These are phyloP conservation scores for Lasiosphaeria miniovina DNA, from an alignment of 495 filamentous ascomycete genomes.

Conservation along the genomic window DNA sequence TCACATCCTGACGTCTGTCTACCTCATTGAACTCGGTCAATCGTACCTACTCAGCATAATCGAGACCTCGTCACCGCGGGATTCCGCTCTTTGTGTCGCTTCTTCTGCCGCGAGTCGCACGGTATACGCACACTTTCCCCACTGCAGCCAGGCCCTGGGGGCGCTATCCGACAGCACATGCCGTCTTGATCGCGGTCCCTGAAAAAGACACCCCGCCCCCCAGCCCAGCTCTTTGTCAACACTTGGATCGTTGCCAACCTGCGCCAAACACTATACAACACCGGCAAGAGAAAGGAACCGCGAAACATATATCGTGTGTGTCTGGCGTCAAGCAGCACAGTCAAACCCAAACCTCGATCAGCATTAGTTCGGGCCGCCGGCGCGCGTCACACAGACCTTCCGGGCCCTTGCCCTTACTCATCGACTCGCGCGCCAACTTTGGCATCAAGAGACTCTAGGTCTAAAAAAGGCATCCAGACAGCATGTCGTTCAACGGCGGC, in stretches of 20 bases:
- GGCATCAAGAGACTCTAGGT: not conserved
- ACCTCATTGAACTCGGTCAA: not conserved
- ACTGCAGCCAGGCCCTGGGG: not conserved
- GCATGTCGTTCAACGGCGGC: constrained; percentile 66
- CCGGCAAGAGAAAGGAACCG: constrained; percentile 4
- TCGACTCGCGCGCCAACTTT: not conserved
- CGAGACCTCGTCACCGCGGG: not conserved
- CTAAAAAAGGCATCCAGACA: constrained; percentile 5
- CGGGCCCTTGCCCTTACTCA: not conserved
- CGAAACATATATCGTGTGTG: too few relatives aligned
- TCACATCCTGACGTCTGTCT: not conserved
- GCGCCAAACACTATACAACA: not conserved
- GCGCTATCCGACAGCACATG: not conserved
- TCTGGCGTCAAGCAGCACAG: too few relatives aligned
- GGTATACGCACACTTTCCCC: not conserved
- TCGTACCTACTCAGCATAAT: not conserved
- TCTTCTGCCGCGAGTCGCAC: not conserved
- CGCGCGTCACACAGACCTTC: not conserved
- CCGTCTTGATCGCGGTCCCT: constrained; percentile 10
- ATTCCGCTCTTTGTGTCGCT: not conserved
- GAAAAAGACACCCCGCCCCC: constrained; percentile 10
- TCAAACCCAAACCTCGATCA: not conserved
- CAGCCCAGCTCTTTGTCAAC: not conserved
- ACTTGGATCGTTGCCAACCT: not conserved
- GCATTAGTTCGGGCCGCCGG: not conserved